Evolutionary conservation across 2,329 filamentous ascomycete species (phyloP), one percentile per base, ranked within the genome.

Genomic region (Raffaelea ambrosiae): DNA sequence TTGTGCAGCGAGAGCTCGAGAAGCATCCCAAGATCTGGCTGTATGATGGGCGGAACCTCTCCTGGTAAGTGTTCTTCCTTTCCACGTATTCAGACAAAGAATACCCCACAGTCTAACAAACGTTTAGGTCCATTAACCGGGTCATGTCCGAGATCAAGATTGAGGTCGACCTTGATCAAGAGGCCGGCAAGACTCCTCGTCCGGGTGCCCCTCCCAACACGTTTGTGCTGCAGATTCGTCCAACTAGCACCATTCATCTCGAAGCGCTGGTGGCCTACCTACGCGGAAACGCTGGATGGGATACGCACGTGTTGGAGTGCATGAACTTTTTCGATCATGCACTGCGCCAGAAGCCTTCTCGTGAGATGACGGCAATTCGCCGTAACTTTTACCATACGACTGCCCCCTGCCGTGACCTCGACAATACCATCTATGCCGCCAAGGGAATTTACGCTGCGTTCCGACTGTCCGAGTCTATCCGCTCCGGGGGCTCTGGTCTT

Each of bases 401-500:
- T 1, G 74, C 74, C 2, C 60, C 72, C 20, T 65, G 69, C 0
- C 65, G 62, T 7, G 65, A 72, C 3, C 74, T 95, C n/a, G 76
- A 81, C 31, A 68, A 74, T 20, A 62, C 58, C 16, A 56, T 56
- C 3, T 81, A 89, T 59, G 88, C 88, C 0, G 83, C 88, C 69
- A 95, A 95, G 62, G 93, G 93, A 26, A 84, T 89, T 4, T 97
- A 95, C 58, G 81, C 88, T 10, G 89, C 90, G 0, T 82, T 96
- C 45, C 81, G 89, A 39, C 76, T 91, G 20, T 84, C 83, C 42
- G 74, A 87, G 59, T 63, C 58, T 51, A 68, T 62, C 58, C 63
- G 57, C 51, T 57, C 53, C 48, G 66, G 70, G 2, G 73, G 77
- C 29, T 75, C 78, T 22, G 79, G 79, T 9, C 72, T 97, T 5